Evolutionary conservation across 768 basidiomycete species (phyloP).

Genomic region (Psilocybe azurescens): DNA sequence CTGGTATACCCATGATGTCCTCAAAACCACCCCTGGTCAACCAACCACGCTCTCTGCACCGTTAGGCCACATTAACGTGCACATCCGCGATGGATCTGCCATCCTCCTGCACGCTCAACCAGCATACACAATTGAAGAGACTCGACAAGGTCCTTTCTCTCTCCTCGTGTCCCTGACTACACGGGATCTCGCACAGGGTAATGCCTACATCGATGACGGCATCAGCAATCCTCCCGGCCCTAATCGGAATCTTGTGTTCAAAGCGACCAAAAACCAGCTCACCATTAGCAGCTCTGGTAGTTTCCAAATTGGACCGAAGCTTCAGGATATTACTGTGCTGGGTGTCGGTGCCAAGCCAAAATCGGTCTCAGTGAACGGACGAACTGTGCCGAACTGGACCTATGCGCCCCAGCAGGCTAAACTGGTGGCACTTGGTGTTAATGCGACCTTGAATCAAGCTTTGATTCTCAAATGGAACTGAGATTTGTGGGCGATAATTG

Average conservation of each 20-base stretch:
- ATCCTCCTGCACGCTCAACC: slow-evolving; percentile 67
- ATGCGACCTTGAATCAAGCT: slow-evolving; percentile 47
- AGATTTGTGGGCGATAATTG: background rate
- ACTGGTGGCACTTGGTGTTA: slow-evolving; percentile 43
- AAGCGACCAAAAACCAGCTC: slow-evolving; percentile 39
- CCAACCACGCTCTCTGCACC: slow-evolving; percentile 65
- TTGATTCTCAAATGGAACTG: slow-evolving; percentile 32
- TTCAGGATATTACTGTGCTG: slow-evolving; percentile 62
- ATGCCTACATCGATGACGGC: slow-evolving; percentile 76
- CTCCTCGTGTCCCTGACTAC: slow-evolving; percentile 61
- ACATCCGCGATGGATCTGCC: slow-evolving; percentile 72
- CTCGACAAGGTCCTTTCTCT: slow-evolving; percentile 62
- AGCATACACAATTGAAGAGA: slow-evolving; percentile 72
- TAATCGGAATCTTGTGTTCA: slow-evolving; percentile 52
- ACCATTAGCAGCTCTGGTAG: slow-evolving; percentile 40
- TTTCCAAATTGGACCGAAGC: slow-evolving; percentile 50
- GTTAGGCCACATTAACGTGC: slow-evolving; percentile 77
- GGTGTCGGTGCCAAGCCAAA: slow-evolving; percentile 51
- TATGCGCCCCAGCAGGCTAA: slow-evolving; percentile 45
- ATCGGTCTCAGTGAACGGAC: slow-evolving; percentile 44
- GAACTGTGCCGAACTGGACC: slow-evolving; percentile 37
- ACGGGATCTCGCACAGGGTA: slow-evolving; percentile 57
- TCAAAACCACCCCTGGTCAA: slow-evolving; percentile 45
- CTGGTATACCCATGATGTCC: slow-evolving; percentile 70
- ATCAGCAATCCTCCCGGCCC: slow-evolving; percentile 62